These are phyloP conservation scores for Talaromyces pinophilus DNA, from an alignment of 2,329 filamentous ascomycete species.

Conservation along the genomic window DNA sequence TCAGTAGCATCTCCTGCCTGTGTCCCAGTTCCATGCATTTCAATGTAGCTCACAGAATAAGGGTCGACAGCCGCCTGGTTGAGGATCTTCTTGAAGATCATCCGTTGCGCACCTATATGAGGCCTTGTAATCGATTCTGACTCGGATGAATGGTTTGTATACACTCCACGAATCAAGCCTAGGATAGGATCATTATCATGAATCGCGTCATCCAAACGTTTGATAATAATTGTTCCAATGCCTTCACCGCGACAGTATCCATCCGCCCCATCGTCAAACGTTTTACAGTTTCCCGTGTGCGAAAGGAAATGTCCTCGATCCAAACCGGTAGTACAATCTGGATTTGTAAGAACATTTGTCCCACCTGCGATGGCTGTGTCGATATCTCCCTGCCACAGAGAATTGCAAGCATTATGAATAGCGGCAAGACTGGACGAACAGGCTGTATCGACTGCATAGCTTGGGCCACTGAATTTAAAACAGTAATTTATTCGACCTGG, in stretches of 20 bases:
- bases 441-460: constrained; percentile 68
- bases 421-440: constrained; percentile 71
- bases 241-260: constrained; percentile 55
- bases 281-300: constrained; percentile 45
- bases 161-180: constrained; percentile 43
- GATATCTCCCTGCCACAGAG: constrained; percentile 70
- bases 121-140: constrained; percentile 44
- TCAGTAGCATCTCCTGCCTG: constrained; percentile 64
- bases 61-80: constrained; percentile 31
- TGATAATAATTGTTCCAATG: constrained; percentile 49
- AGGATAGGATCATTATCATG: constrained; percentile 44
- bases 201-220: constrained; percentile 49
- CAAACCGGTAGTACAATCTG: constrained; percentile 72
- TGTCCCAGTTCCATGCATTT: constrained; percentile 81
- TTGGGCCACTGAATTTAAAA: constrained; percentile 71
- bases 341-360: constrained; percentile 68
- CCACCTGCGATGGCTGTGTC: constrained; percentile 77
- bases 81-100: constrained; percentile 31
- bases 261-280: constrained; percentile 49
- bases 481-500: constrained; percentile 69
- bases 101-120: constrained; percentile 32
- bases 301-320: constrained; percentile 48
- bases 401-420: constrained; percentile 68
- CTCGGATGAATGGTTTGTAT: constrained; percentile 43
- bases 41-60: constrained; percentile 72